Evolutionary conservation across 352 stramenopile species (phyloP).

Genomic region (Pythium rishiriense): DNA sequence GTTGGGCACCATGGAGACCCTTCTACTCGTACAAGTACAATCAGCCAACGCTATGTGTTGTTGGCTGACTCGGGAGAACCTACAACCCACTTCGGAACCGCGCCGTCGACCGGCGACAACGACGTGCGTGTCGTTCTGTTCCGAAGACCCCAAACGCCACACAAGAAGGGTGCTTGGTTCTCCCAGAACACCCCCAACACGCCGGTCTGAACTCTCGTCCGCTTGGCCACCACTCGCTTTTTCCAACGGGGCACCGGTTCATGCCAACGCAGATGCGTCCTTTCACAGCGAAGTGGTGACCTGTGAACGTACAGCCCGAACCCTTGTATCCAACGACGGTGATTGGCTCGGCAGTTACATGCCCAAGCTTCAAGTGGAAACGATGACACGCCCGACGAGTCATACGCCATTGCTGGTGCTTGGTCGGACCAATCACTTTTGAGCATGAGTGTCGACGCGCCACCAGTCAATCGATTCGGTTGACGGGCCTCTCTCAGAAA

Average conservation of each 20-base stretch:
- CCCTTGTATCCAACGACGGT: background rate
- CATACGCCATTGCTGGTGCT: conserved; percentile 11
- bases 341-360: conserved; percentile 6
- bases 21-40: too few relatives aligned
- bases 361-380: conserved; percentile 29
- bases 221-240: background rate
- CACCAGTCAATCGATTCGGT: conserved; percentile 15
- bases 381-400: conserved; percentile 41
- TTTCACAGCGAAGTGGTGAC: conserved; percentile 8
- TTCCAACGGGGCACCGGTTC: conserved; percentile 5
- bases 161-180: background rate
- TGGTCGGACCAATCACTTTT: conserved; percentile 22
- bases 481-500: background rate
- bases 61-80: background rate
- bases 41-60: background rate
- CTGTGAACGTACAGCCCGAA: conserved; percentile 31
- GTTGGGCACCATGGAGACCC: background rate
- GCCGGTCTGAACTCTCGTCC: background rate
- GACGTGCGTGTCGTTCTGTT: conserved; percentile 3
- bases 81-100: background rate
- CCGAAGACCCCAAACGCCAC: background rate
- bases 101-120: background rate
- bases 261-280: conserved; percentile 9
- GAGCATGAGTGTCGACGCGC: background rate
- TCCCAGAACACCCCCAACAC: background rate